phyloP scores from a whole-genome alignment of 345 rosid species.

The Heritiera littoralis region DNA sequence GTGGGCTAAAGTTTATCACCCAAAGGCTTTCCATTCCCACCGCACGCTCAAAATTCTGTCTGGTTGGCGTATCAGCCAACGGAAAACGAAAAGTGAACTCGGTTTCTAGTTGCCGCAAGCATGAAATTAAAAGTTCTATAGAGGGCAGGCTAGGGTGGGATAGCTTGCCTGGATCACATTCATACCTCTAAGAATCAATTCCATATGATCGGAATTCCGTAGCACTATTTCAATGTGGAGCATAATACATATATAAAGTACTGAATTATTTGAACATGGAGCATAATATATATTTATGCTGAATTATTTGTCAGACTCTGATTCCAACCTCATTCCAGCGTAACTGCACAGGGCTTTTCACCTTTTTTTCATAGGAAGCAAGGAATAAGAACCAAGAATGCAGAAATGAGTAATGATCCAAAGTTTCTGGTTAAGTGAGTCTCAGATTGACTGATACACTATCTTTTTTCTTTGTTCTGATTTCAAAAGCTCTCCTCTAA shows the following conservation, averaged over 20 bases:
- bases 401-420: background rate
- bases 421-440: background rate
- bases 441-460: no score
- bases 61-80: constrained; percentile 5
- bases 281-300: background rate
- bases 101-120: constrained; percentile 20
- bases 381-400: background rate
- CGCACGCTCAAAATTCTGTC: background rate
- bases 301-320: background rate
- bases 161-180: background rate
- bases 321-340: background rate
- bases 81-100: background rate
- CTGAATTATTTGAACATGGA: background rate
- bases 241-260: background rate
- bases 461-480: background rate
- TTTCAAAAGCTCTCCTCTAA: background rate
- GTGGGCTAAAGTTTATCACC: background rate
- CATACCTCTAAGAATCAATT: background rate
- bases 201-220: background rate
- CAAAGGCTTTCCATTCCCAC: constrained; percentile 4
- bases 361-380: background rate
- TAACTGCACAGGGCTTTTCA: background rate
- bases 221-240: background rate
- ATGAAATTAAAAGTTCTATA: background rate
- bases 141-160: background rate